Base-by-base conservation (phyloP, 73 alveolate species). In the Tetrahymena thermophila region DNA sequence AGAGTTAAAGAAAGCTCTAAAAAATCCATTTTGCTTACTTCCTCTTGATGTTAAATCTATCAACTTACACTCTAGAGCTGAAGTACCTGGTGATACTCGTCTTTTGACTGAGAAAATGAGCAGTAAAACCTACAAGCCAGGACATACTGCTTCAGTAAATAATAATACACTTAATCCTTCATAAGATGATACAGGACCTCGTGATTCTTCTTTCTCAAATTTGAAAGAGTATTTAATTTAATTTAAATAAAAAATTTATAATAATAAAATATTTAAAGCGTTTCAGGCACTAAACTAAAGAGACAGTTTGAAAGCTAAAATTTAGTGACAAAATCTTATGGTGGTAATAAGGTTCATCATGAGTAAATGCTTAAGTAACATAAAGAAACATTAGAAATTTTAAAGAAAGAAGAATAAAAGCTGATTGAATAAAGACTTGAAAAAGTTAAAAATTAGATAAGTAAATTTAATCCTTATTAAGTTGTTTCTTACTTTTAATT, bases 41-140 rank as follows among this genome's bases (percentile, higher is more conserved):
- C 97, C 97, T 7, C 93, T 94, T 50, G 95, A 85, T 31, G 43
- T 95, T 35, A 94, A 95, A 44, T 94, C 97, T 34, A 95, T 95
- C 35, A 44, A 42, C 23, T 85, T 95, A 23, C 97, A 95, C 56
- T 43, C 97, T 38, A 83, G 94, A 95, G 85, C 95, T 42, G 95
- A 94, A 50, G 85, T 95, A 21, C 85, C 84, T 11, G 97, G 97
- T 1, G 94, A 40, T 23, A 85, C 93, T 50, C 57, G 89, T 71
- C 89, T 71, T 71, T 71, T 40, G 35, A 55, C 95, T 34, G 94
- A 95, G 31, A 85, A 44, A 38, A 25, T 83, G 44, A 28, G 93
- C 10, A 43, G 93, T 50, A 95, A 95, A 43, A 93, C 97, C n/a
- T 85, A 85, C 38, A 43, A 94, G 11, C 95, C 95, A 8, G 94